phyloP scores from a whole-genome alignment of 306 rosid species.

The Fragaria vesca region DNA sequence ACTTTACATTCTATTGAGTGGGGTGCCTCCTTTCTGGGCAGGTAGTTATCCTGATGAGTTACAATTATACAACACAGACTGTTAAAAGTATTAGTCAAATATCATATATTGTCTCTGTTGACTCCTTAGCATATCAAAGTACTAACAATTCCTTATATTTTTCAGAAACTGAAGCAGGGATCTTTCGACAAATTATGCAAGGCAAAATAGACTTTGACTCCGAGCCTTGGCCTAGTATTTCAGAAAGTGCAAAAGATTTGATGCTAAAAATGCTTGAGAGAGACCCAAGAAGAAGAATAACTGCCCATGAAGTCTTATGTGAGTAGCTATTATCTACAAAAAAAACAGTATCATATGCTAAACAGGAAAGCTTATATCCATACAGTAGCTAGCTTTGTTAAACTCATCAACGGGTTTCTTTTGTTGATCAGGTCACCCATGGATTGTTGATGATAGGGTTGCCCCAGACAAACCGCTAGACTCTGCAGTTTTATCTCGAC shows the following conservation, averaged over 20 bases:
- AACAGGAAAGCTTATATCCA: slow-evolving; percentile 10
- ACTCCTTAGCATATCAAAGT: slow-evolving; percentile 10
- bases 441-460: slow-evolving; percentile 81
- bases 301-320: slow-evolving; percentile 90
- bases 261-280: slow-evolving; percentile 66
- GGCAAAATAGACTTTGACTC: slow-evolving; percentile 72
- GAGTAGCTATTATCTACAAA: slow-evolving; percentile 26
- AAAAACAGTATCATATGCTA: not conserved
- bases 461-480: slow-evolving; percentile 89
- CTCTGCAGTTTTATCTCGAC: slow-evolving; percentile 87
- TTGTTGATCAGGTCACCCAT: slow-evolving; percentile 66
- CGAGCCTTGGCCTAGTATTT: slow-evolving; percentile 85
- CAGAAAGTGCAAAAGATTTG: slow-evolving; percentile 79
- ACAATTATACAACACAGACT: slow-evolving; percentile 12
- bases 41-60: slow-evolving; percentile 46
- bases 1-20: slow-evolving; percentile 81
- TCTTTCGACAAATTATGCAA: slow-evolving; percentile 71
- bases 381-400: slow-evolving; percentile 6
- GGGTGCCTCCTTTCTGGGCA: slow-evolving; percentile 96
- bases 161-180: slow-evolving; percentile 83
- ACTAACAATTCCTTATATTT: slow-evolving; percentile 19
- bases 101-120: not conserved
- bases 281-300: slow-evolving; percentile 64
- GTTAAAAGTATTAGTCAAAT: slow-evolving; percentile 2
- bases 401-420: slow-evolving; percentile 22